Evolutionary conservation across 2,329 filamentous ascomycete species (phyloP).

Genomic region (Aspergillus amoenus): DNA sequence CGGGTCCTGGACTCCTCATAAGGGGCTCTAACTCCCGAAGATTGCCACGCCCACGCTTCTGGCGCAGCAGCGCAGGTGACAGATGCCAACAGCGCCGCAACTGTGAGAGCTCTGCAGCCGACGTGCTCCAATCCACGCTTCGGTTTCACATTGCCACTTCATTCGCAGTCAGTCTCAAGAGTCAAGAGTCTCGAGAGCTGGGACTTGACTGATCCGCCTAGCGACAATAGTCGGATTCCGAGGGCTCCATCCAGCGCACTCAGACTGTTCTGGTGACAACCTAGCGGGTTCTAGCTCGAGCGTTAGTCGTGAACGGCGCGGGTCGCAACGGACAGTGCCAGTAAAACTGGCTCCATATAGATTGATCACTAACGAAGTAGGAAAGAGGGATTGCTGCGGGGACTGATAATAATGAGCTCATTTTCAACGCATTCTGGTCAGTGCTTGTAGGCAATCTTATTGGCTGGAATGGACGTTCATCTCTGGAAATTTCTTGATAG

Average conservation of each 20-base stretch:
- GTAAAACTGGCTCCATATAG: not conserved
- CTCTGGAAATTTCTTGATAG: not conserved
- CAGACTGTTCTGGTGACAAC: slow-evolving; percentile 24
- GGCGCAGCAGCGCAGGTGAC: not conserved
- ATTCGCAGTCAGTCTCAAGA: not conserved
- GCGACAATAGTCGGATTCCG: slow-evolving; percentile 12
- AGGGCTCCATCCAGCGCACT: slow-evolving; percentile 22
- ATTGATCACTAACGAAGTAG: not conserved
- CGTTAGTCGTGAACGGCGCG: slow-evolving; percentile 19
- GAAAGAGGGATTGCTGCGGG: slow-evolving; percentile 1
- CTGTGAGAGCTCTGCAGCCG: not conserved
- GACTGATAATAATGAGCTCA: slow-evolving; percentile 1
- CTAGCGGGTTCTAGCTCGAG: slow-evolving; percentile 35
- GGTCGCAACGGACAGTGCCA: slow-evolving; percentile 10
- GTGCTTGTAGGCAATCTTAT: slow-evolving; percentile 1
- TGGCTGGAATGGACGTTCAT: slow-evolving; percentile 15
- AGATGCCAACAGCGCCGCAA: not conserved
- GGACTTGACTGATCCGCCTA: not conserved
- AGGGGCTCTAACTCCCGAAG: not conserved
- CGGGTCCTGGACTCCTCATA: not conserved
- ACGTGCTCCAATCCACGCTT: not conserved
- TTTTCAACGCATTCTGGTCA: not conserved
- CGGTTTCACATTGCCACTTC: not conserved
- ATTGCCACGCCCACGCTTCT: not conserved
- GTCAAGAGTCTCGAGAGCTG: not conserved